Evolutionary conservation across 148 eudicot genomes (phyloP).

Genomic region (Cornus controversa): DNA sequence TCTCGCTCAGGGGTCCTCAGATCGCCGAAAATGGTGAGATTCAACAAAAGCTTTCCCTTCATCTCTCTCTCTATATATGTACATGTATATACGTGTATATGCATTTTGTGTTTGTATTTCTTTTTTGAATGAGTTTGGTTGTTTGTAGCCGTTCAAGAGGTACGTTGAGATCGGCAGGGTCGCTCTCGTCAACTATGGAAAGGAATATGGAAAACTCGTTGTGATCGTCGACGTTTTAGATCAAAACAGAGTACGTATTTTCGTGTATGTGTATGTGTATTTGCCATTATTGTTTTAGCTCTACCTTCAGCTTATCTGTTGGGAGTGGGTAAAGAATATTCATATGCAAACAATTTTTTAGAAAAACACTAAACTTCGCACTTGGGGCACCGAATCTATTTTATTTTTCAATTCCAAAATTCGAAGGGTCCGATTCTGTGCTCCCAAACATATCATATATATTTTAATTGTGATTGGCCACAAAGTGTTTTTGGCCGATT

Average conservation of each 20-base stretch:
- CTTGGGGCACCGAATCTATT: too few species aligned
- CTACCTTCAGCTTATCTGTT: not conserved
- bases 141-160: conserved; percentile 26
- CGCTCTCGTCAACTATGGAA: conserved; percentile 25
- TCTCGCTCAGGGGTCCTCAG: not conserved
- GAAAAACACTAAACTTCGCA: too few species aligned
- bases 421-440: too few species aligned
- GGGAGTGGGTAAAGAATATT: not conserved
- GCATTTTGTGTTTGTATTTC: not conserved
- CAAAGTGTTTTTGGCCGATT: too few species aligned
- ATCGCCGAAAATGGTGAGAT: conserved; percentile 16
- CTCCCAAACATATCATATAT: too few species aligned
- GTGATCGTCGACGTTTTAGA: conserved; percentile 27
- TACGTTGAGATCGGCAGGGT: conserved; percentile 29
- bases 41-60: not conserved
- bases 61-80: not conserved
- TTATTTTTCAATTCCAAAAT: too few species aligned
- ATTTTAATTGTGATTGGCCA: too few species aligned
- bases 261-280: not conserved
- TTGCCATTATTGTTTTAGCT: not conserved
- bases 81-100: not conserved
- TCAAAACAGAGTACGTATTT: conserved; percentile 18
- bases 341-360: not conserved
- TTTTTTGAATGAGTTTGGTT: not conserved
- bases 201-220: conserved; percentile 23